A percentile compares a stretch with the other conserved stretches of the same genome.
Conservation (phyloP, 2,329 filamentous ascomycete species). For the Diplodia corticola region DNA sequence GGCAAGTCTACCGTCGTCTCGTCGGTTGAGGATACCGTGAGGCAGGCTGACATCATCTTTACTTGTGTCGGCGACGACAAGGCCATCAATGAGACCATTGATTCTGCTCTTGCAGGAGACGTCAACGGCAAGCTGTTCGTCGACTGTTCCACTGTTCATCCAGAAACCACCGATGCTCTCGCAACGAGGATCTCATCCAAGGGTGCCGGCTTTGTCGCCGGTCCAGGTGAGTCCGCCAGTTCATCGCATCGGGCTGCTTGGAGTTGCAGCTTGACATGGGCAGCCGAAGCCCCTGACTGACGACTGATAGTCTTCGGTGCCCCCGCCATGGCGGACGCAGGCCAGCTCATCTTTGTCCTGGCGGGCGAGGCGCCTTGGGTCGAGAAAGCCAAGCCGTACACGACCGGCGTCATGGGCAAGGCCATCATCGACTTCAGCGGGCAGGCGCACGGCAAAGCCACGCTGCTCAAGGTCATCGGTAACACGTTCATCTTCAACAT, state of each 20-base stretch:
- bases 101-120: constrained; percentile 56
- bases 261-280: constrained; percentile 10
- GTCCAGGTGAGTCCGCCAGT: constrained; percentile 48
- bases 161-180: constrained; percentile 71
- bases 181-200: constrained; percentile 58
- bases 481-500: constrained; percentile 86
- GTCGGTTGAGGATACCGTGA: constrained; percentile 65
- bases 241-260: too few relatives aligned
- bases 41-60: constrained; percentile 75
- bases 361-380: constrained; percentile 65
- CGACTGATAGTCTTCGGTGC: constrained; percentile 63
- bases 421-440: constrained; percentile 69
- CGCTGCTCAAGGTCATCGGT: constrained; percentile 76
- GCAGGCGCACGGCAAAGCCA: constrained; percentile 67
- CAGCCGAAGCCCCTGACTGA: background rate
- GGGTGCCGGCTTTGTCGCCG: constrained; percentile 74
- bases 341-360: constrained; percentile 70
- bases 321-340: constrained; percentile 68
- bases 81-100: constrained; percentile 65
- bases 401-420: constrained; percentile 69
- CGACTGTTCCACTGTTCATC: constrained; percentile 86
- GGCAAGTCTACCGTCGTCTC: constrained; percentile 65
- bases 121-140: constrained; percentile 75
- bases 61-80: constrained; percentile 77
- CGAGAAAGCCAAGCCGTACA: constrained; percentile 67